Percentiles rank a stretch among this genome's conserved stretches.
These are phyloP conservation scores for Oryza meyeriana DNA, from an alignment of 176 grass and related monocot genomes.

Conservation along the genomic window DNA sequence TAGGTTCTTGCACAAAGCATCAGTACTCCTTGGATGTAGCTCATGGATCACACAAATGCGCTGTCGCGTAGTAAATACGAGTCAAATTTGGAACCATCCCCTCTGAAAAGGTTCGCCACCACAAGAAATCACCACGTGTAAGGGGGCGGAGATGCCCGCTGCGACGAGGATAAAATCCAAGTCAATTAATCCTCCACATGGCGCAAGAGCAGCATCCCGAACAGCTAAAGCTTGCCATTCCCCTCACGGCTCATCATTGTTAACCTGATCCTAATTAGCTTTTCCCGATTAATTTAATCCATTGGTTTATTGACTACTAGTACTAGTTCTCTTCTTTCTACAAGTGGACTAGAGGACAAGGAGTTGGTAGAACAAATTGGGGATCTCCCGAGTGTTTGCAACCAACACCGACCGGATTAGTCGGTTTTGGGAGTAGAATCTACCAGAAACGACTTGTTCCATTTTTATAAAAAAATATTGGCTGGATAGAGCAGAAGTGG, in stretches of 20 bases:
- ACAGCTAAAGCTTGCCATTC: constrained; percentile 10
- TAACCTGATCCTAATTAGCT: neutral
- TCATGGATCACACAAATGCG: neutral
- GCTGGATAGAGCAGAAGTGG: neutral
- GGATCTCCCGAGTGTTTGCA: neutral
- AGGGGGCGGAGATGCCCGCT: constrained; percentile 9
- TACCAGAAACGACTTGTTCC: neutral
- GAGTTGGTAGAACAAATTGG: neutral
- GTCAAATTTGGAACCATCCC: neutral
- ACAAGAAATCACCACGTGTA: neutral
- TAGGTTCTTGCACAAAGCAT: neutral
- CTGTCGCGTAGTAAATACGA: neutral
- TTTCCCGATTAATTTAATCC: neutral
- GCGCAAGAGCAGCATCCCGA: neutral
- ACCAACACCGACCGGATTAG: neutral
- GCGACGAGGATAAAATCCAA: neutral
- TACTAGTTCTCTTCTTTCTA: neutral
- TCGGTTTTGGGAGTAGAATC: neutral
- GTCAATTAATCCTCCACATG: neutral
- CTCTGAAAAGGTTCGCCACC: neutral
- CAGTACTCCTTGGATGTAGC: neutral
- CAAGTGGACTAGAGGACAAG: constrained; percentile 13
- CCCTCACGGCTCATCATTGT: neutral
- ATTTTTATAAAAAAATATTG: neutral
- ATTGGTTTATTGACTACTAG: neutral